Base-by-base conservation (phyloP, 495 filamentous ascomycete genomes). In the Penicillium diatomitis region DNA sequence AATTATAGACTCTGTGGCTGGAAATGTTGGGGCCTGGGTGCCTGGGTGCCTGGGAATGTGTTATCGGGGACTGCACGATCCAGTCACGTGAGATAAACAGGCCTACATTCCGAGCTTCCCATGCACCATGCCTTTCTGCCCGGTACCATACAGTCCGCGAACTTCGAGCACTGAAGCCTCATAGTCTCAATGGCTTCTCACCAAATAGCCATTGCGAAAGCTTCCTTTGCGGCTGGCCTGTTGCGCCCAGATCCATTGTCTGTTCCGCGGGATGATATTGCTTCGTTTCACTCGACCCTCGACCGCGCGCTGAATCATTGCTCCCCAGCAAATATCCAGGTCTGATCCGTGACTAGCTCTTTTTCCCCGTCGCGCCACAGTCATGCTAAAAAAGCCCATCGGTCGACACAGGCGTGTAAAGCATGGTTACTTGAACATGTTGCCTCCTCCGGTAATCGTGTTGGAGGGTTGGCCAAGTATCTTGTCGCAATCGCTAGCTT, bases 251-350 rank as follows among this genome's bases (percentile, higher is more conserved):
- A 95, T 69, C 87, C 87, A 11, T 72, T 73, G 5, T 74, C 86
- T 5, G 77, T 89, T 29, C 62, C 83, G 28, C 77, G 81, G 63
- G 77, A 86, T 60, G 83, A 88, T 46, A 86, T 94, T 72, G 70
- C 80, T 49, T 61, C 75, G 35, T 87, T 92, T 58, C 83, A 90
- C 64, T 56, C 68, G 48, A 69, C 79, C 42, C 75, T 96, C 52
- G 80, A 86, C 58, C 69, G 76, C 61, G 78, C 77, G 48, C 65
- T 89, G 58, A 72, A 76, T 66, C 81, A 84, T 69, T 91, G 89
- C 79, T 86, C 87, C 55, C 73, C 82, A 48, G 62, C 73, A 72
- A 94, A 95, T 72, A 85, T 96, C 76, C 90, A 96, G 90, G 90
- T 96, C 89, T 90, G 89, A 87, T 54, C 59, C 54, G 62, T 61